Base-by-base conservation (phyloP, 2,329 filamentous ascomycete genomes). In the Pseudogymnoascus sp. region DNA sequence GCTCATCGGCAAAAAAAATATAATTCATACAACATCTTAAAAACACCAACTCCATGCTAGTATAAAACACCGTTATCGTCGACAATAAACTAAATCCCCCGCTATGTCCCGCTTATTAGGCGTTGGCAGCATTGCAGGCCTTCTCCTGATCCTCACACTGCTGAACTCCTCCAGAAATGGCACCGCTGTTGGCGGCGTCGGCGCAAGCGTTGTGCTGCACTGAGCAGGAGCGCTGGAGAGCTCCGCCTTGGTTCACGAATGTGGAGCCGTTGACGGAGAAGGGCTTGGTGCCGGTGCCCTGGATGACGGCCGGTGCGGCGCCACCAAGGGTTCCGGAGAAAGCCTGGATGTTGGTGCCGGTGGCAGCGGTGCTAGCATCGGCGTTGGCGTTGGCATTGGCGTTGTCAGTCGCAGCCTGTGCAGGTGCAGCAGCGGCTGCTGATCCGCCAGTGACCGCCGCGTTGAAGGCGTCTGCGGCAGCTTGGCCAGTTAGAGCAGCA, bases 131-230 rank as follows among this genome's bases (percentile, higher is more conserved):
- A 52, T 52, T 52, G 45, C 45, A 52, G 14, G 75, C 68, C n/a
- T 65, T 67, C 69, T 85, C 77, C 74, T 88, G 86, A 4, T 74
- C 69, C 65, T 80, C 77, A 75, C 86, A 88, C 62, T 86, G 79
- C 3, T 49, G 43, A 35, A 81, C 73, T 64, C 77, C 71, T 45
- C 77, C 77, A 2, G 70, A 66, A 12, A 76, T 67, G 60, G 73
- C 63, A 18, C 83, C 82, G 12, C 74, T 68, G 72, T 87, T 88
- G 62, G 81, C 81, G 28, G 80, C 80, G 65, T 85, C 75, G 9
- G 81, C 76, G 69, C 86, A 89, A 2, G 71, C 74, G 69, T 87
- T 88, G 75, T 85, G 82, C 75, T 88, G 83, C 63, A 86, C 80
- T 64, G 84, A 80, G 71, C 86, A 89, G 35, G 83, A 81, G 58